Base-by-base conservation (phyloP, 2,329 filamentous ascomycete species). In the Hirsutella minnesotensis region DNA sequence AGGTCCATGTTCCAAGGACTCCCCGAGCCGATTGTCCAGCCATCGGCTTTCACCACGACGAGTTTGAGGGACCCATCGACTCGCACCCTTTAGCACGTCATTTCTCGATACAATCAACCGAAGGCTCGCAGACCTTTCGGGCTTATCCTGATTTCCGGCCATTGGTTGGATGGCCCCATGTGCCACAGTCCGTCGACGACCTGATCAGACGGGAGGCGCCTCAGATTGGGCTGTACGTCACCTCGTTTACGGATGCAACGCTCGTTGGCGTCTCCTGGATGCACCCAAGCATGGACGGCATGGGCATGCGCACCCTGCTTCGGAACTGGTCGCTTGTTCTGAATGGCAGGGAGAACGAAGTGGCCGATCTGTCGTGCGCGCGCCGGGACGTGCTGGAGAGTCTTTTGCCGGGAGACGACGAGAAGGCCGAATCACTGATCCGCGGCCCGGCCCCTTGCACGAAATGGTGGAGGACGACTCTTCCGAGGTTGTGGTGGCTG, bases 241-340 rank as follows among this genome's bases (percentile, higher is more conserved):
- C 22, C n/a, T 35, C 29, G 4, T 41, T 41, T 16, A 41, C 16
- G 9, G 39, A 41, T 19, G 39, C 39, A 5, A 41, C 39, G 2
- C 9, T 41, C 2, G 31, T 41, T 9, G 13, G 29, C n/a, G 12
- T 41, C 10, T 4, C 16, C 9, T 22, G 19, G 12, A 29, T 30
- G 20, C 39, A 41, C n/a, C 21, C 12, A 1, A 8, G 18, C 13
- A 9, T 34, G 4, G 39, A 41, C 19, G 30, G 18, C 19, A 21
- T 41, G 18, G 39, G 30, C 9, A 8, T 22, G 3, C 18, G 9
- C 4, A 19, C 9, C 10, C 15, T 60, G 58, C 10, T 50, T 3
- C 7, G 15, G 2, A 21, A 29, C 12, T 33, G 19, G 29, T 13
- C 29, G 4, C 30, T 41, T 13, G 15, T 34, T 3, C 22, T 37